Evolutionary conservation across 2,329 filamentous ascomycete genomes (phyloP).

Genomic region (Parascedosporium putredinis): DNA sequence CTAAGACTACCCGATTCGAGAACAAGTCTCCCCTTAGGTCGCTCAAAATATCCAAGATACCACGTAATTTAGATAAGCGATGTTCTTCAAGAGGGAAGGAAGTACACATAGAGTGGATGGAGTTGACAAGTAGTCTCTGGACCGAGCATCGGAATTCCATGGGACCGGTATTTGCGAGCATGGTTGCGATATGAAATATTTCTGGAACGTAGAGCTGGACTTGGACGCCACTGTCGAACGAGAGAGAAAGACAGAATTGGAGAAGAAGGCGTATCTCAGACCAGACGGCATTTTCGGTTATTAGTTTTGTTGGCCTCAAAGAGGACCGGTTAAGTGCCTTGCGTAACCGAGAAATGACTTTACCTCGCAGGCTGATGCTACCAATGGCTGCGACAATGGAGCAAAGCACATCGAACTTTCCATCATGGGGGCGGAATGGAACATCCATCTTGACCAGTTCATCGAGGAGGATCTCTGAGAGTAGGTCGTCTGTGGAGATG

Average conservation of each 20-base stretch:
- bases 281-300: slow-evolving; percentile 60
- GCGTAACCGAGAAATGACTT: slow-evolving; percentile 52
- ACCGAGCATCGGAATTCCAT: slow-evolving; percentile 47
- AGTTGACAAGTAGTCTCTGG: slow-evolving; percentile 55
- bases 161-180: slow-evolving; percentile 56
- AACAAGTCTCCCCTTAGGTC: slow-evolving; percentile 51
- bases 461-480: slow-evolving; percentile 57
- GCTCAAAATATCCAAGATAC: slow-evolving; percentile 46
- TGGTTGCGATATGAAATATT: slow-evolving; percentile 60
- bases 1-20: slow-evolving; percentile 32
- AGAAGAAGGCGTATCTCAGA: slow-evolving; percentile 58
- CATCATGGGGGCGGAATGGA: slow-evolving; percentile 44
- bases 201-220: slow-evolving; percentile 59
- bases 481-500: slow-evolving; percentile 53
- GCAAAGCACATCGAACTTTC: slow-evolving; percentile 48
- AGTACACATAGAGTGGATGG: slow-evolving; percentile 57
- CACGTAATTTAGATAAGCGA: slow-evolving; percentile 43
- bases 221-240: slow-evolving; percentile 58
- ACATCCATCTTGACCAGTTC: slow-evolving; percentile 56
- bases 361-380: slow-evolving; percentile 55
- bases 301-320: slow-evolving; percentile 51
- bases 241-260: slow-evolving; percentile 55
- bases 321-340: slow-evolving; percentile 60
- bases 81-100: slow-evolving; percentile 53
- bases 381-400: slow-evolving; percentile 54